A percentile compares a stretch with the other conserved stretches of the same genome.
phyloP scores from a whole-genome alignment of 2,329 filamentous ascomycete genomes.

The Trichophyton schoenleinii region DNA sequence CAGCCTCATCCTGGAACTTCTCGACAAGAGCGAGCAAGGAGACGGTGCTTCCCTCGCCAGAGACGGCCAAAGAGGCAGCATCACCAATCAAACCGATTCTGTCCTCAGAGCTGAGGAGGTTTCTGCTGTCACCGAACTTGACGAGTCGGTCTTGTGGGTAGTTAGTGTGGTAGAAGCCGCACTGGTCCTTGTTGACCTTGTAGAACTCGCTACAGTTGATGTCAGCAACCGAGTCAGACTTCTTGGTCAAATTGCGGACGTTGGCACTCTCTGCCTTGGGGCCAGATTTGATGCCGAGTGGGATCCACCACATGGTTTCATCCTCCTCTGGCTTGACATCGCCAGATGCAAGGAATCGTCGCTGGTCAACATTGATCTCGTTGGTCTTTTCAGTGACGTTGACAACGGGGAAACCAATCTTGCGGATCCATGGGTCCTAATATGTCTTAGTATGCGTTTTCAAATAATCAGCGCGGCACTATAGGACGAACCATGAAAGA shows the following conservation, averaged over 20 bases:
- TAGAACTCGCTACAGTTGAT: slow-evolving; percentile 63
- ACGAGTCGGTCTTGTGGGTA: slow-evolving; percentile 74
- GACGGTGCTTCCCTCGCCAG: slow-evolving; percentile 70
- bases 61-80: slow-evolving; percentile 74
- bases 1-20: slow-evolving; percentile 67
- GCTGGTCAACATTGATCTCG: slow-evolving; percentile 63
- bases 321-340: slow-evolving; percentile 88
- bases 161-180: slow-evolving; percentile 85
- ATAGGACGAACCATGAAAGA: slow-evolving; percentile 55
- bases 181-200: slow-evolving; percentile 82
- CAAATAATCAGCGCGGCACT: not conserved
- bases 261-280: slow-evolving; percentile 50
- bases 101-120: slow-evolving; percentile 68
- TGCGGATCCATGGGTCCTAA: slow-evolving; percentile 74
- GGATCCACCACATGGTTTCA: slow-evolving; percentile 89
- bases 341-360: slow-evolving; percentile 79
- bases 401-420: slow-evolving; percentile 86
- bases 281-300: slow-evolving; percentile 71
- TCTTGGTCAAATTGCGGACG: slow-evolving; percentile 57
- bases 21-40: slow-evolving; percentile 73
- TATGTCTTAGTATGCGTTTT: slow-evolving; percentile 2
- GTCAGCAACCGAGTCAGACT: slow-evolving; percentile 57
- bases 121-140: slow-evolving; percentile 64
- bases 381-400: slow-evolving; percentile 66
- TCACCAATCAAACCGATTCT: slow-evolving; percentile 89